A percentile compares a stretch with the other conserved stretches of the same genome.
phyloP scores from a whole-genome alignment of 345 rosid species.

The Gossypium herbaceum region DNA sequence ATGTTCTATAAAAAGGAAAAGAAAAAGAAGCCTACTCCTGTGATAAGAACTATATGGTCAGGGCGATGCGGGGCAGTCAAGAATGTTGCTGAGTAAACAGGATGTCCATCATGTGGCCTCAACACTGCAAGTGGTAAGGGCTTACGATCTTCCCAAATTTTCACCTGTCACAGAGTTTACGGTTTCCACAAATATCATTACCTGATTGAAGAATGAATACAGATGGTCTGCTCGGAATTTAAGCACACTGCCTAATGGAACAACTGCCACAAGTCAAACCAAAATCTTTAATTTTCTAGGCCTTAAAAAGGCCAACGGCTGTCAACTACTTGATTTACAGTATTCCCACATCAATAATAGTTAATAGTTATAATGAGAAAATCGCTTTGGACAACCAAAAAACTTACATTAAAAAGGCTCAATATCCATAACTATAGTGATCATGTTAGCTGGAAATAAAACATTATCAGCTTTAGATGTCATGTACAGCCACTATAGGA shows the following conservation, averaged over 20 bases:
- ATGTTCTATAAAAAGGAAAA: not conserved
- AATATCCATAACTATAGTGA: not conserved
- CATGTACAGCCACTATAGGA: not conserved
- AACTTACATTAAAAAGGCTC: not conserved
- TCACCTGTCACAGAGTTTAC: conserved; percentile 42
- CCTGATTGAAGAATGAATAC: not conserved
- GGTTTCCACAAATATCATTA: conserved; percentile 8
- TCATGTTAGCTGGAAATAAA: not conserved
- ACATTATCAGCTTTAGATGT: not conserved
- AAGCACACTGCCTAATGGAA: not conserved
- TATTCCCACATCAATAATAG: not conserved
- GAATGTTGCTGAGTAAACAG: conserved; percentile 63
- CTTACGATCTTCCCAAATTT: conserved; percentile 74
- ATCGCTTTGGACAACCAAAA: not conserved
- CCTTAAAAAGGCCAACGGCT: not conserved
- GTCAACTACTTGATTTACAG: not conserved
- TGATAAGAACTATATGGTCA: conserved; percentile 64
- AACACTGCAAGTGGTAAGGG: conserved; percentile 49
- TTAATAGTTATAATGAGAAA: not conserved
- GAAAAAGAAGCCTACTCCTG: conserved; percentile 45
- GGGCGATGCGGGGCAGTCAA: conserved; percentile 59
- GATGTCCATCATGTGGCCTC: conserved; percentile 62
- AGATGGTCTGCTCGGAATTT: not conserved
- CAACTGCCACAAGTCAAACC: not conserved
- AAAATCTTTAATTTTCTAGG: not conserved